Percentiles rank a stretch among this genome's conserved stretches.
phyloP scores from a whole-genome alignment of 169 alveolate species.

The Perkinsus olseni region DNA sequence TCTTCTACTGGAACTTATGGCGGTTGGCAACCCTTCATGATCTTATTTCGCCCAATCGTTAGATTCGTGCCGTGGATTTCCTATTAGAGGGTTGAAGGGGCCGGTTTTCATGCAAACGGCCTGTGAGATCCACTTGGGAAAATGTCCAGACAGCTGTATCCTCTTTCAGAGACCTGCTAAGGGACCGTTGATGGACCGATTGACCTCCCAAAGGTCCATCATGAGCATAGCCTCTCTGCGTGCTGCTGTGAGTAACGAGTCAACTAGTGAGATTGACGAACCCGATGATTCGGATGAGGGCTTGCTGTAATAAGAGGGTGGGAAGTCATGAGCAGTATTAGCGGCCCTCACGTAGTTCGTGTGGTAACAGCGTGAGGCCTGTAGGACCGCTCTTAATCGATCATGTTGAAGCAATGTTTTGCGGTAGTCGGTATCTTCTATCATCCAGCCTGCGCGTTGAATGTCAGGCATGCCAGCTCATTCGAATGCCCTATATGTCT shows the following conservation, averaged over 20 bases:
- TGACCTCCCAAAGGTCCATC: neutral
- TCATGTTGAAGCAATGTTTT: too few species aligned
- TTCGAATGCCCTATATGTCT: neutral
- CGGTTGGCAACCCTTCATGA: too few species aligned
- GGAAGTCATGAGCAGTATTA: neutral
- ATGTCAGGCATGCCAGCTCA: neutral
- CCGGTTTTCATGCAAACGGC: too few species aligned
- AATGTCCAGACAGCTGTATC: neutral
- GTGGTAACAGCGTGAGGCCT: too few species aligned
- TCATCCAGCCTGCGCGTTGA: neutral
- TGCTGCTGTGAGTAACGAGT: neutral
- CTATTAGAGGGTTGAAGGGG: too few species aligned
- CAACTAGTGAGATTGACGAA: neutral
- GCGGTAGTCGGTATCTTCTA: too few species aligned
- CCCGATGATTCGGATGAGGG: neutral
- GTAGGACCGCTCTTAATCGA: too few species aligned
- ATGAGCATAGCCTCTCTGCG: neutral
- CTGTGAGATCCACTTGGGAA: neutral
- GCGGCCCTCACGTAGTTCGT: too few species aligned
- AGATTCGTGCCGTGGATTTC: too few species aligned
- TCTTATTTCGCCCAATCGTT: too few species aligned
- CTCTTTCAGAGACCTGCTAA: neutral
- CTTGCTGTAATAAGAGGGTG: neutral
- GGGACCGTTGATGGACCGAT: neutral
- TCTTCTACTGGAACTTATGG: too few species aligned